These are phyloP conservation scores for Paramyrothecium sp. DNA, from an alignment of 2,329 filamentous ascomycete species.

Conservation along the genomic window DNA sequence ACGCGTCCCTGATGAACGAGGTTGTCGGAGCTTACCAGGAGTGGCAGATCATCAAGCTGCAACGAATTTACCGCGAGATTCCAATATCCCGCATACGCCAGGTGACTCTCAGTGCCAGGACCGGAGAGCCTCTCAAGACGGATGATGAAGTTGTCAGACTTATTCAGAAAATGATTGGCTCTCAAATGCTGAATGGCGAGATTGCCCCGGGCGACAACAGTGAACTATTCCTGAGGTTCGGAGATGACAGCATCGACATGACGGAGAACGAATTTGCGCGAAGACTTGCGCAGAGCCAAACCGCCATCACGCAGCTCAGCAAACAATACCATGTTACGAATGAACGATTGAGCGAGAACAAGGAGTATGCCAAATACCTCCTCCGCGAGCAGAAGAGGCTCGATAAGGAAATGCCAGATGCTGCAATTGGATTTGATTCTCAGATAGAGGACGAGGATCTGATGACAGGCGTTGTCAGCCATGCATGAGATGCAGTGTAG, in stretches of 20 bases:
- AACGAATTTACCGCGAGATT: slow-evolving; percentile 66
- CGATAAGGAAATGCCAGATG: slow-evolving; percentile 40
- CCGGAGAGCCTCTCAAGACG: slow-evolving; percentile 39
- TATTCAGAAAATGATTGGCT: slow-evolving; percentile 54
- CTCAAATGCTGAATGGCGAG: slow-evolving; percentile 50
- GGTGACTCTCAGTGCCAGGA: slow-evolving; percentile 53
- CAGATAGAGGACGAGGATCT: slow-evolving; percentile 60
- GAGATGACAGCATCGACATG: slow-evolving; percentile 36
- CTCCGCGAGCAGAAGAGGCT: slow-evolving; percentile 43
- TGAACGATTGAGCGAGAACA: slow-evolving; percentile 52
- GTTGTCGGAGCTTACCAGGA: slow-evolving; percentile 70
- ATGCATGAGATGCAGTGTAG: neutral
- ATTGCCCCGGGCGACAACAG: slow-evolving; percentile 45
- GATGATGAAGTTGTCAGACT: slow-evolving; percentile 45
- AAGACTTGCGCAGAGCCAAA: slow-evolving; percentile 41
- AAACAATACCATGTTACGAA: slow-evolving; percentile 50
- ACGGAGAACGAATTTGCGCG: slow-evolving; percentile 50
- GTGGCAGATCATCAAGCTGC: slow-evolving; percentile 72
- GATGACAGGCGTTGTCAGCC: slow-evolving; percentile 46
- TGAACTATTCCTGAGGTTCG: slow-evolving; percentile 50
- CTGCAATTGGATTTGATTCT: slow-evolving; percentile 39
- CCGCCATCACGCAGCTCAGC: slow-evolving; percentile 42
- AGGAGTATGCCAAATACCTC: slow-evolving; percentile 52
- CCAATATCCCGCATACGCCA: slow-evolving; percentile 51
- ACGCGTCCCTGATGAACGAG: slow-evolving; percentile 67